Evolutionary conservation across 805 yeast species (phyloP).

Genomic region (Metschnikowia lochheadii): DNA sequence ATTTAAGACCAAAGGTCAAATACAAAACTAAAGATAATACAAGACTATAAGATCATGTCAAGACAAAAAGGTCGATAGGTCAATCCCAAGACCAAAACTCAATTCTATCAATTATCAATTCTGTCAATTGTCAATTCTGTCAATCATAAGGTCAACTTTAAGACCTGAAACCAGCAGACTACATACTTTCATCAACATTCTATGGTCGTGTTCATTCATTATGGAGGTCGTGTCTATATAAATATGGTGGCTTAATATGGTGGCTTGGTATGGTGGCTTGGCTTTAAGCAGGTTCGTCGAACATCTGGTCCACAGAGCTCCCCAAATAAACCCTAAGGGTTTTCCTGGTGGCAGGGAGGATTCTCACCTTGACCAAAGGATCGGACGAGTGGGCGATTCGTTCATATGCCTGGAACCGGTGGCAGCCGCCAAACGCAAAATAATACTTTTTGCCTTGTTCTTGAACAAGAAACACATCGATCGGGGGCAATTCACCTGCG

Average conservation of each 20-base stretch:
- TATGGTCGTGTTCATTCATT: too few relatives aligned
- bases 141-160: too few relatives aligned
- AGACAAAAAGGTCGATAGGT: too few relatives aligned
- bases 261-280: too few relatives aligned
- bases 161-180: too few relatives aligned
- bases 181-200: too few relatives aligned
- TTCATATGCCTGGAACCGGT: slow-evolving; percentile 84
- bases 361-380: slow-evolving; percentile 59
- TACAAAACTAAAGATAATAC: too few relatives aligned
- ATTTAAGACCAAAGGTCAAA: too few relatives aligned
- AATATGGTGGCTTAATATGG: too few relatives aligned
- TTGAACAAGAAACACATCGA: slow-evolving; percentile 69
- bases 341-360: slow-evolving; percentile 70
- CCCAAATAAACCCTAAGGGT: slow-evolving; percentile 72
- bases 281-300: slow-evolving; percentile 15
- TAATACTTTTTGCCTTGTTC: slow-evolving; percentile 59
- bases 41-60: too few relatives aligned
- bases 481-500: slow-evolving; percentile 72
- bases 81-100: not conserved
- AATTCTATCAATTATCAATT: too few relatives aligned
- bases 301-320: slow-evolving; percentile 53
- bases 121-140: too few relatives aligned
- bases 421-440: slow-evolving; percentile 91
- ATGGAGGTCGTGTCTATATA: not conserved
- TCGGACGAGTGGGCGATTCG: slow-evolving; percentile 26